These are phyloP conservation scores for Alternaria sp. DNA, from an alignment of 2,329 filamentous ascomycete genomes.

Conservation along the genomic window DNA sequence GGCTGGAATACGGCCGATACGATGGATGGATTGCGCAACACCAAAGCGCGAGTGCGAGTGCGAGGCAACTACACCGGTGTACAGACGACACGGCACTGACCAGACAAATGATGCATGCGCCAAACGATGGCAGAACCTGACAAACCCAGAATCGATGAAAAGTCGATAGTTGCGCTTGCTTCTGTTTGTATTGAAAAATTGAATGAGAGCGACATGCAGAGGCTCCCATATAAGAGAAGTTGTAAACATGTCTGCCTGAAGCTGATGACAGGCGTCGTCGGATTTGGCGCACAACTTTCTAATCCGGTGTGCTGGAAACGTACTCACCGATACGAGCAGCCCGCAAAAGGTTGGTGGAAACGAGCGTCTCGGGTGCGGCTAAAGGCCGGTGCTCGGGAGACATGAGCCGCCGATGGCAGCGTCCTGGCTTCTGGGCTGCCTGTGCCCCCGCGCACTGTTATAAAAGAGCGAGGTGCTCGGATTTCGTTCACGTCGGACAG, in stretches of 20 bases:
- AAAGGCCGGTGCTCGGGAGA: not conserved
- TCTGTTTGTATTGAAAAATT: not conserved
- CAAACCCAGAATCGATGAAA: not conserved
- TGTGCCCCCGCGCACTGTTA: not conserved
- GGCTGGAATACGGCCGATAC: slow-evolving; percentile 5
- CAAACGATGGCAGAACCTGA: not conserved
- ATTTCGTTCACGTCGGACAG: not conserved
- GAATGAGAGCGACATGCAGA: not conserved
- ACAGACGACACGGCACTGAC: not conserved
- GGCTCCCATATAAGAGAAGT: not conserved
- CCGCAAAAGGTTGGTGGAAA: not conserved
- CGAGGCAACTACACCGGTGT: not conserved
- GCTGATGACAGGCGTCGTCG: not conserved
- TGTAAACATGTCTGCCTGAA: not conserved
- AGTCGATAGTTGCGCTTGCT: not conserved
- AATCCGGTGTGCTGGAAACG: not conserved
- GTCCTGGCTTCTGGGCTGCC: not conserved
- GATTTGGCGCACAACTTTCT: not conserved
- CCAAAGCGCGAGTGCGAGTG: not conserved
- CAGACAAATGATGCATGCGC: not conserved
- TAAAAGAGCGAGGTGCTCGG: not conserved
- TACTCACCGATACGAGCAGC: not conserved
- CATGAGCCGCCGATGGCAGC: not conserved
- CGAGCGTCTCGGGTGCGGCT: not conserved
- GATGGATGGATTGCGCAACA: not conserved